Conservation (phyloP, 2,329 filamentous ascomycete species). For the Talaromyces sp. region DNA sequence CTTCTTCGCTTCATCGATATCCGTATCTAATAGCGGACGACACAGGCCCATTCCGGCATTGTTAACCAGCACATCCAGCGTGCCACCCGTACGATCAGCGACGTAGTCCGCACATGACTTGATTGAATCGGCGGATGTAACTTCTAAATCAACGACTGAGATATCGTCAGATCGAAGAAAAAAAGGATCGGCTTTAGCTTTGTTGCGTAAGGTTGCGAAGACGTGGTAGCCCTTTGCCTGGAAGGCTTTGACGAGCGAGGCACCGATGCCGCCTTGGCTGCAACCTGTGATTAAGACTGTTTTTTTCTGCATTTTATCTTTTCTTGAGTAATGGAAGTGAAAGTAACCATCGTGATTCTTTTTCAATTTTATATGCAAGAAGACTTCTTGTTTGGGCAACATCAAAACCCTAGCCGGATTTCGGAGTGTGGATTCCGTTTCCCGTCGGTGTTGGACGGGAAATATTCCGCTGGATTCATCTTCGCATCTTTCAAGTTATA, state of each 20-base stretch:
- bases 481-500: neutral
- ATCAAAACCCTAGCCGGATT: neutral
- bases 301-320: neutral
- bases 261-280: slow-evolving; percentile 8
- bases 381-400: neutral
- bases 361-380: neutral
- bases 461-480: neutral
- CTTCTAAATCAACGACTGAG: neutral
- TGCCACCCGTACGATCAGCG: neutral
- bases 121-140: slow-evolving; percentile 18
- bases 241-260: slow-evolving; percentile 7
- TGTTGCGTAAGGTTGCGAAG: slow-evolving; percentile 42
- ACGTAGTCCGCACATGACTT: slow-evolving; percentile 18
- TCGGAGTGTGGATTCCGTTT: neutral
- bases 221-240: slow-evolving; percentile 32
- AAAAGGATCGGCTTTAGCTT: slow-evolving; percentile 24
- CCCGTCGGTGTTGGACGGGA: neutral
- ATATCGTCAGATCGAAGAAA: neutral
- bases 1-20: slow-evolving; percentile 28
- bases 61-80: slow-evolving; percentile 12
- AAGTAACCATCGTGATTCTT: too few species aligned
- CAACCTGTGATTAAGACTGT: slow-evolving; percentile 13
- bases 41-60: slow-evolving; percentile 18
- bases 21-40: slow-evolving; percentile 30
- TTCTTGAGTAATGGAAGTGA: neutral